phyloP scores from a whole-genome alignment of 225 moss, liverwort and hornwort genomes.

The Pseudoscleropodium purum region DNA sequence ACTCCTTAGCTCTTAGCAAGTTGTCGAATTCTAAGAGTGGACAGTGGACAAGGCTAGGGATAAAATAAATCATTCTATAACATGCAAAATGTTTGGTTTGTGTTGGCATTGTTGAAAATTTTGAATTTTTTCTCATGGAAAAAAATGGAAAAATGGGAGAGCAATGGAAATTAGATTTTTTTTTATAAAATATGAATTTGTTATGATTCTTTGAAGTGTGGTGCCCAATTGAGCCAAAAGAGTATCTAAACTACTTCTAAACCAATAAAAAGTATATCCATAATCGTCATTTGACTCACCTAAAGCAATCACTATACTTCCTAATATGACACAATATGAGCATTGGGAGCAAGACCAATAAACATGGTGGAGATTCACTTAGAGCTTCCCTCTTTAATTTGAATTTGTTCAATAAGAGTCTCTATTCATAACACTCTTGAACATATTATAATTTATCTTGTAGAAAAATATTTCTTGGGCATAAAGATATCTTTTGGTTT shows the following conservation, averaged over 20 bases:
- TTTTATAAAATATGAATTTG: too few species aligned
- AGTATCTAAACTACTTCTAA: fast-evolving
- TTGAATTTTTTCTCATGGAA: too few species aligned
- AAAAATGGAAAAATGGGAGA: too few species aligned
- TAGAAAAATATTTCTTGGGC: not conserved
- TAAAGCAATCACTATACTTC: not conserved
- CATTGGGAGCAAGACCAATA: fast-evolving
- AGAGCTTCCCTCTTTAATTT: fast-evolving
- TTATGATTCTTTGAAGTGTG: too few species aligned
- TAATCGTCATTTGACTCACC: not conserved
- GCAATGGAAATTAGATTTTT: too few species aligned
- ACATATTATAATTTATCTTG: not conserved
- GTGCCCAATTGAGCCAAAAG: not conserved
- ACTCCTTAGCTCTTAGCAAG: too few species aligned
- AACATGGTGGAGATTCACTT: fast-evolving
- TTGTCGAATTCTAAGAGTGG: too few species aligned
- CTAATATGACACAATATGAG: not conserved
- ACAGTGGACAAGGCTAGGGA: too few species aligned
- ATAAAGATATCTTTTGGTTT: not conserved
- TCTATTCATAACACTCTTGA: not conserved
- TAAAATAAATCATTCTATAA: too few species aligned
- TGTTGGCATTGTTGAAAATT: too few species aligned
- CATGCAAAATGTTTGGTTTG: too few species aligned
- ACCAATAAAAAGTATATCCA: not conserved
- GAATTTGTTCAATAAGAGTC: fast-evolving